phyloP scores from a whole-genome alignment of 176 grass and related monocot species.

The Poa pratensis region DNA sequence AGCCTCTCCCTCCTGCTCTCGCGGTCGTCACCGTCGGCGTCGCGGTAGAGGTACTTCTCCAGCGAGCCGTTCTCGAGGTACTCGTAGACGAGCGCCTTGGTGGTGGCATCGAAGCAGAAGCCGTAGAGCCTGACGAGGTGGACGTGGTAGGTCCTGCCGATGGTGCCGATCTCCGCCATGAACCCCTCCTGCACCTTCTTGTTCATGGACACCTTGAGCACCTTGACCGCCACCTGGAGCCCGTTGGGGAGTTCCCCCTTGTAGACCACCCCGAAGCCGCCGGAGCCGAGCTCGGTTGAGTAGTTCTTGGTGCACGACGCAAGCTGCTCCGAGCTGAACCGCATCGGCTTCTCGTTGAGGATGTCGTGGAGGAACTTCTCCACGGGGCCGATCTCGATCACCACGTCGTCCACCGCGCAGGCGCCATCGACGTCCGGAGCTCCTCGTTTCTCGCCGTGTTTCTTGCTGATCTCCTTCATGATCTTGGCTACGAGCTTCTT shows the following conservation, averaged over 20 bases:
- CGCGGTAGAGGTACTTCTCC: slow-evolving; percentile 64
- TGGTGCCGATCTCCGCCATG: slow-evolving; percentile 78
- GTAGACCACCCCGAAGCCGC: slow-evolving; percentile 75
- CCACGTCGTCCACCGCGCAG: slow-evolving; percentile 19
- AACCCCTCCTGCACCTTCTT: slow-evolving; percentile 62
- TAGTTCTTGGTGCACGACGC: slow-evolving; percentile 47
- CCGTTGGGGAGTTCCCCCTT: slow-evolving; percentile 60
- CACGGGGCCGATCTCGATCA: slow-evolving; percentile 58
- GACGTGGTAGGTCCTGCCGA: slow-evolving; percentile 76
- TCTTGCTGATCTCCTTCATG: not conserved
- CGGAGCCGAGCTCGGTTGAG: slow-evolving; percentile 53
- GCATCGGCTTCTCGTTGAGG: slow-evolving; percentile 61
- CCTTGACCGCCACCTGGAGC: slow-evolving; percentile 60
- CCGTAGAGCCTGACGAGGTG: slow-evolving; percentile 82
- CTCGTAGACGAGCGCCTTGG: slow-evolving; percentile 76
- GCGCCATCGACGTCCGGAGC: not conserved
- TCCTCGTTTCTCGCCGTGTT: not conserved
- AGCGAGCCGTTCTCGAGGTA: slow-evolving; percentile 76
- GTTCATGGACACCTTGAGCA: slow-evolving; percentile 58
- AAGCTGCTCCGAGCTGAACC: slow-evolving; percentile 59
- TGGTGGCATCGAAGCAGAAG: slow-evolving; percentile 67
- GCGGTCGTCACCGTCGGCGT: not conserved
- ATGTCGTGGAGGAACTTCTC: slow-evolving; percentile 64
- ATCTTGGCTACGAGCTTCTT: slow-evolving; percentile 22
- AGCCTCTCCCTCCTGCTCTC: slow-evolving; percentile 14